Conservation (phyloP, 257 asterid genomes). For the Solanum sejunctum region DNA sequence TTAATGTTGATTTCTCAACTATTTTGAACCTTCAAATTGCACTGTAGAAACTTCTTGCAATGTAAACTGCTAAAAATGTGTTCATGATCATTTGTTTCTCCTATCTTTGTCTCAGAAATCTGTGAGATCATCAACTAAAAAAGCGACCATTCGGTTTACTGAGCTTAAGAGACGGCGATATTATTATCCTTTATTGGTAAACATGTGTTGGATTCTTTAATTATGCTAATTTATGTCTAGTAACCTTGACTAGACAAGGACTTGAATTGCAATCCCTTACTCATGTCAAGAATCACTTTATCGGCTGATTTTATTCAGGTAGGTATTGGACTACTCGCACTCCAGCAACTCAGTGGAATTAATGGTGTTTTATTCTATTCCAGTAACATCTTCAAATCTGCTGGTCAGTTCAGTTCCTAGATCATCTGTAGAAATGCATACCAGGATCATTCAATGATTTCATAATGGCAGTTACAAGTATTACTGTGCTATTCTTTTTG, state of each 20-base stretch:
- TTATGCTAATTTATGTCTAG: neutral
- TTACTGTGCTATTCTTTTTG: neutral
- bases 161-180: conserved; percentile 74
- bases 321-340: conserved; percentile 73
- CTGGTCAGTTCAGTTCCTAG: conserved; percentile 33
- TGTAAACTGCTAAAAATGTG: neutral
- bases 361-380: conserved; percentile 83
- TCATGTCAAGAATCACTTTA: neutral
- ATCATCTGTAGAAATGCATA: neutral
- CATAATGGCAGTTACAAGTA: neutral
- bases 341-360: conserved; percentile 81
- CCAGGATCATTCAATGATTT: neutral
- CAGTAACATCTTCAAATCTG: conserved; percentile 67
- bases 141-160: conserved; percentile 50
- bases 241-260: neutral
- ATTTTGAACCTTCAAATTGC: neutral
- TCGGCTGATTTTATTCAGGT: conserved; percentile 24
- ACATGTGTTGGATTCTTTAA: neutral
- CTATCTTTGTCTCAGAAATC: conserved; percentile 43
- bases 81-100: neutral
- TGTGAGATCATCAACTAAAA: conserved; percentile 59
- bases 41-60: neutral
- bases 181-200: conserved; percentile 78
- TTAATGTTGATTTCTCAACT: neutral
- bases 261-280: neutral